phyloP scores from a whole-genome alignment of 371 early-diverging fungal species.

The Apophysomyces elegans region DNA sequence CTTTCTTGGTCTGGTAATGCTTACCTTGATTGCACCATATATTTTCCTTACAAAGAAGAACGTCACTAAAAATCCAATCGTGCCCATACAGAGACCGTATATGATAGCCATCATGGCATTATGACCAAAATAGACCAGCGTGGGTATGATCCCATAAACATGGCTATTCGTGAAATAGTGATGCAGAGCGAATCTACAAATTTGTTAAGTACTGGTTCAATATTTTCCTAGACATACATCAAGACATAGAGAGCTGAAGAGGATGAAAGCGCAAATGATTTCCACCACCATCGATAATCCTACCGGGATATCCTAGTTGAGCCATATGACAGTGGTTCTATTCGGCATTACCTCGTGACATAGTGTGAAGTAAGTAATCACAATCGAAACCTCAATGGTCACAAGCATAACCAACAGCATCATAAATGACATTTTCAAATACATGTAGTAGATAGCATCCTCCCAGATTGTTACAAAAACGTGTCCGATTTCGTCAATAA shows the following conservation, averaged over 20 bases:
- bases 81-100: slow-evolving; percentile 72
- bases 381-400: slow-evolving; percentile 84
- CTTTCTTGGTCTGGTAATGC: too few relatives aligned
- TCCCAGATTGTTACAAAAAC: slow-evolving; percentile 40
- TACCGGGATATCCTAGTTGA: slow-evolving; percentile 12
- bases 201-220: slow-evolving; percentile 3
- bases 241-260: slow-evolving; percentile 78
- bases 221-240: slow-evolving; percentile 47
- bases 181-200: slow-evolving; percentile 31
- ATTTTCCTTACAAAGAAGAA: slow-evolving; percentile 78
- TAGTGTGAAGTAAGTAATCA: slow-evolving; percentile 90
- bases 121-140: slow-evolving; percentile 58
- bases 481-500: slow-evolving; percentile 72
- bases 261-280: slow-evolving; percentile 74
- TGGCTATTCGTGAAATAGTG: slow-evolving; percentile 56
- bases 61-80: slow-evolving; percentile 80
- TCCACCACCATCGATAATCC: slow-evolving; percentile 87
- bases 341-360: slow-evolving; percentile 67
- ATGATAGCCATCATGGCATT: slow-evolving; percentile 55
- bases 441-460: slow-evolving; percentile 71
- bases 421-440: slow-evolving; percentile 85
- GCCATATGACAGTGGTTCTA: background rate
- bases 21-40: slow-evolving; percentile 75
- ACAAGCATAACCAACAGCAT: slow-evolving; percentile 73
- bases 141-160: slow-evolving; percentile 54